phyloP scores from a whole-genome alignment of 805 yeast genomes.

The Schwanniomyces vanrijiae region DNA sequence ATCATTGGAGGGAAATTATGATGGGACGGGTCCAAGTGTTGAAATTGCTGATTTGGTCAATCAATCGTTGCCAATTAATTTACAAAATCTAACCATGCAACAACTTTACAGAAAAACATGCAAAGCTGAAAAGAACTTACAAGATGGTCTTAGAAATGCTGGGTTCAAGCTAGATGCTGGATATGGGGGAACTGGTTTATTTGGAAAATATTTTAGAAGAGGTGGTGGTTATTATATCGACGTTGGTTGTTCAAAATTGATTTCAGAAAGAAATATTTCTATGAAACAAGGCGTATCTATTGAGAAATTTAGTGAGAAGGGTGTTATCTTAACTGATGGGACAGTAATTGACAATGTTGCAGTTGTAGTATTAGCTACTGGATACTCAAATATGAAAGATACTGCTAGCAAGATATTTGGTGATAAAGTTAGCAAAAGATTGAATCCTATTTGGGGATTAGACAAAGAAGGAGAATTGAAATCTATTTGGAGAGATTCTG shows the following conservation, averaged over 20 bases:
- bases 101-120: constrained; percentile 34
- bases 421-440: constrained; percentile 29
- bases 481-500: constrained; percentile 38
- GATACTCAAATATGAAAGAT: constrained; percentile 42
- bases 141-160: constrained; percentile 27
- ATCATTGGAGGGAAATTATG: constrained; percentile 32
- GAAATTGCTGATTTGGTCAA: constrained; percentile 40
- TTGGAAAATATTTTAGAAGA: constrained; percentile 38
- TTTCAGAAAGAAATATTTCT: constrained; percentile 38
- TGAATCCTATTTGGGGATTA: constrained; percentile 43
- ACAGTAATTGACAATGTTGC: constrained; percentile 30
- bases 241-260: constrained; percentile 43
- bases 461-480: constrained; percentile 45
- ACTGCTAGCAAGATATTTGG: constrained; percentile 41
- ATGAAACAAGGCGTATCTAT: constrained; percentile 35
- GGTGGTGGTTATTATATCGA: constrained; percentile 50
- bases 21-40: constrained; percentile 34
- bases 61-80: constrained; percentile 33
- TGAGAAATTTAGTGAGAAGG: constrained; percentile 32
- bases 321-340: constrained; percentile 43
- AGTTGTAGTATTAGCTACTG: constrained; percentile 46
- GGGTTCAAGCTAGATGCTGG: constrained; percentile 46
- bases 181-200: constrained; percentile 43
- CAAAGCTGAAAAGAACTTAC: constrained; percentile 28
- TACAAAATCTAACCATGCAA: constrained; percentile 36